Base-by-base conservation (phyloP, 352 stramenopile species). In the Phytopythium boreale region DNA sequence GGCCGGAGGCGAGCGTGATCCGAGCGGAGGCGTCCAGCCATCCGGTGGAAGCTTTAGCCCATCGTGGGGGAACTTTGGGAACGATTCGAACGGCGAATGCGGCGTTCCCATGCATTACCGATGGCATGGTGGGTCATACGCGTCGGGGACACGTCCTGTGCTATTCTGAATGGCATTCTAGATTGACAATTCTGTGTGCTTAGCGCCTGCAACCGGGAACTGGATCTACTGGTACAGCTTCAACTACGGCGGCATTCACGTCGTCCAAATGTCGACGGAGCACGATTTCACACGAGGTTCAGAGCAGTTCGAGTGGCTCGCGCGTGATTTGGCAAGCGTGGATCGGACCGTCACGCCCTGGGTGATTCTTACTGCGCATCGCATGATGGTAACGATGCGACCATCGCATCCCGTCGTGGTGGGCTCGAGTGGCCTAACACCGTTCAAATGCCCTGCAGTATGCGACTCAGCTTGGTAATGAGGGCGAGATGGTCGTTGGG, bases 201-300 rank as follows among this genome's bases (percentile, higher is more conserved):
- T 29, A 92, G 83, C 66, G 29, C 84, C 84, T 5, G 72, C 78
- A 7, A 92, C 70, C 17, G 84, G 84, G 11, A 84, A 89, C 24
- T 80, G 70, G 56, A 74, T 92, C 59, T 93, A 89, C 63, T 94
- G 89, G 87, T 92, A 97, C 74, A 97, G 84, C n/a, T 98, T 97
- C 62, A 69, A 97, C 56, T 95, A 96, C 59, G 79, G 69, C 2
- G 83, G 80, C 14, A 71, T 98, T 29, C 89, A 97, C 59, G 95
- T 96, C 8, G 86, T 97, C 56, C 85, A 97, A 67, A 82, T 98
- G 51, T 95, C 82, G 2, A 90, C 78, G 4, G 95, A 98, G 70
- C 90, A 98, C 72, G 85, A 97, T 72, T 86, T 94, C 69, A 89
- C 83, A 1, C 68, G 66, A 60, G 90, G 89, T 50, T 97, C 89